Evolutionary conservation across 768 basidiomycete genomes (phyloP), one percentile per base, ranked within the genome.

Genomic region (Suillus cothurnatus): DNA sequence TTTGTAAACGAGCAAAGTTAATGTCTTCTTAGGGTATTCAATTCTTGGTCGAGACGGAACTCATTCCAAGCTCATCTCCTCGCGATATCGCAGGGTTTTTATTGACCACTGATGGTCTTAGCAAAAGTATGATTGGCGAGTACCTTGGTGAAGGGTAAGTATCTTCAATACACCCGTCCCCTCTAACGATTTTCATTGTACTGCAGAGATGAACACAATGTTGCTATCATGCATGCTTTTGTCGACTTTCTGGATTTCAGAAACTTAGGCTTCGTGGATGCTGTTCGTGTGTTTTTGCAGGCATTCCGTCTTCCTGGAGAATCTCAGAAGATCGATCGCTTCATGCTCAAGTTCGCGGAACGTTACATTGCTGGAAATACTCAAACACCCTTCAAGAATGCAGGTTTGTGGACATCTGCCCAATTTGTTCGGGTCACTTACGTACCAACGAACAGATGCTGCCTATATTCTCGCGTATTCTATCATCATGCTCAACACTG

Each of bases 311-410:
- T 99, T 23, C 97, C 97, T 8, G 97, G 97, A 52, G 97, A 99
- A 78, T 83, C 95, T 0, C 97, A 99, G 77, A 99, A 99, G 80
- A 99, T 99, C 70, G 97, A 99, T 84, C 89, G 97, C 11, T 99
- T 88, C 80, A 96, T 99, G 94, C 87, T 99, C 62, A 99, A 99
- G 77, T 99, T 98, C 72, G 97, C 97, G 11, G 96, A 99, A 75
- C 87, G 95, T 41, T 99, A 95, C 75, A 95, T 98, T 67, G 93
- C 90, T 15, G 90, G 90, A 63, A 98, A 99, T 75, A 78, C 88
- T 0, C 86, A 89, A 69, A 92, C 92, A 1, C 84, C 87, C 2
- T 99, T 99, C 72, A 92, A 93, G 60, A 99, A 98, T 77, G 97
- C 97, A 71, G 96, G 93, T 93, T 67, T 62, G 89, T 79, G 38